Percentiles rank a stretch among this genome's conserved stretches.
Conservation (phyloP, 2,329 filamentous ascomycete species). For the Monilinia aucupariae region DNA sequence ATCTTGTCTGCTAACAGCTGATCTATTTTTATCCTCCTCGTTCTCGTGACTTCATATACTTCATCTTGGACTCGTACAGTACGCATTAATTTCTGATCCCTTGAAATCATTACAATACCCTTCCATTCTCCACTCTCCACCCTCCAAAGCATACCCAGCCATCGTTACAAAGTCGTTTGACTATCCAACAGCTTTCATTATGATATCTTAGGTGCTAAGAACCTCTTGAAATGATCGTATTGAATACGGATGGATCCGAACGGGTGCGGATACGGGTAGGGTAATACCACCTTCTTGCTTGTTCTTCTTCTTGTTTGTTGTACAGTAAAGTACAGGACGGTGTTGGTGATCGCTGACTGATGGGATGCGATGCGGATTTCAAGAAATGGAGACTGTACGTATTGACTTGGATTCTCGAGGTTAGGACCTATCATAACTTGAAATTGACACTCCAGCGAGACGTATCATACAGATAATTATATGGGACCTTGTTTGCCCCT, state of each 20-base stretch:
- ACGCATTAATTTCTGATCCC: neutral
- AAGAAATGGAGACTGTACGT: neutral
- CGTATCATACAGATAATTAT: slow-evolving; percentile 2
- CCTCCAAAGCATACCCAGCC: neutral
- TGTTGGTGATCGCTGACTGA: slow-evolving; percentile 3
- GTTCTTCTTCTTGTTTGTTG: neutral
- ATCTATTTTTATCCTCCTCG: neutral
- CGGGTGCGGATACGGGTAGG: neutral
- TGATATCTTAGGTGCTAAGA: neutral
- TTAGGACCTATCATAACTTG: neutral
- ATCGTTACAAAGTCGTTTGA: neutral
- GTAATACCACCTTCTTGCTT: neutral
- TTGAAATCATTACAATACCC: neutral
- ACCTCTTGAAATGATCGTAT: neutral
- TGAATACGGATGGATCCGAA: neutral
- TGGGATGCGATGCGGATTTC: neutral
- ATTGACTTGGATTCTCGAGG: neutral
- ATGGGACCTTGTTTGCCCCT: neutral
- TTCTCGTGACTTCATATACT: neutral
- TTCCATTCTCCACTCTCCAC: neutral
- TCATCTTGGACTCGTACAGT: neutral
- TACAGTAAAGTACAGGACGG: too few relatives aligned
- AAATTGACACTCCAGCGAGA: neutral
- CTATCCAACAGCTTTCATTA: neutral
- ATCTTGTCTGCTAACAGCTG: too few relatives aligned